These are phyloP conservation scores for Haematococcus lacustris DNA, from an alignment of 139 green algal genomes.

Conservation along the genomic window DNA sequence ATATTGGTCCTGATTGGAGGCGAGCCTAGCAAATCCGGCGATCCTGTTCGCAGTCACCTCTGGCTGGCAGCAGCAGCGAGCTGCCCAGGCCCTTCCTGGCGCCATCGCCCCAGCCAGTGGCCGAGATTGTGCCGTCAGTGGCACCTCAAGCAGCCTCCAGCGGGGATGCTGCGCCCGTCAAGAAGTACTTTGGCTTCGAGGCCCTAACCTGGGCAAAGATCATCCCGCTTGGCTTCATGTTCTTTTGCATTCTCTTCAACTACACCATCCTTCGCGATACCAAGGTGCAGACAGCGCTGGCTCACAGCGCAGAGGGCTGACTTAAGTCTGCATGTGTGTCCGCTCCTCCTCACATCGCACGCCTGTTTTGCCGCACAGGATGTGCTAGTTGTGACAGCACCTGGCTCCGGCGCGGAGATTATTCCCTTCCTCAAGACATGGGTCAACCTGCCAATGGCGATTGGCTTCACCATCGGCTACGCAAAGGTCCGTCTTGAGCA, in stretches of 20 bases:
- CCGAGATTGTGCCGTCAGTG: not conserved
- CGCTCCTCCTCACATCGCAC: no score
- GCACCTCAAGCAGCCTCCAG: not conserved
- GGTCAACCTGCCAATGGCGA: conserved; percentile 92
- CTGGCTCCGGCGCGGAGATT: conserved; percentile 90
- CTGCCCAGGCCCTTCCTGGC: not conserved
- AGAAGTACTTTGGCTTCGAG: conserved; percentile 53
- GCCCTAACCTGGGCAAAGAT: conserved; percentile 82
- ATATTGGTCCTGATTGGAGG: no score
- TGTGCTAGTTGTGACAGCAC: conserved; percentile 95
- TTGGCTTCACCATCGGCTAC: conserved; percentile 92
- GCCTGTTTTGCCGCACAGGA: no score
- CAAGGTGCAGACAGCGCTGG: no score
- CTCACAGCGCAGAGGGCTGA: no score
- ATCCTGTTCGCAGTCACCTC: conserved; percentile 5
- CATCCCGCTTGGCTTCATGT: conserved; percentile 89
- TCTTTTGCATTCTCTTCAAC: conserved; percentile 99
- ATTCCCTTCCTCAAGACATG: conserved; percentile 99
- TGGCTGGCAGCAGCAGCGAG: not conserved
- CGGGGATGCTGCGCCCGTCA: conserved; percentile 9
- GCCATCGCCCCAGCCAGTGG: not conserved
- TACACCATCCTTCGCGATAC: conserved; percentile 99
- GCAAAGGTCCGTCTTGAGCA: conserved; percentile 57
- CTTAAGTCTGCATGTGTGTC: no score
- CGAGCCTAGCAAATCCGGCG: no score